phyloP scores from a whole-genome alignment of 2,329 filamentous ascomycete species.

The Fusarium armeniacum region DNA sequence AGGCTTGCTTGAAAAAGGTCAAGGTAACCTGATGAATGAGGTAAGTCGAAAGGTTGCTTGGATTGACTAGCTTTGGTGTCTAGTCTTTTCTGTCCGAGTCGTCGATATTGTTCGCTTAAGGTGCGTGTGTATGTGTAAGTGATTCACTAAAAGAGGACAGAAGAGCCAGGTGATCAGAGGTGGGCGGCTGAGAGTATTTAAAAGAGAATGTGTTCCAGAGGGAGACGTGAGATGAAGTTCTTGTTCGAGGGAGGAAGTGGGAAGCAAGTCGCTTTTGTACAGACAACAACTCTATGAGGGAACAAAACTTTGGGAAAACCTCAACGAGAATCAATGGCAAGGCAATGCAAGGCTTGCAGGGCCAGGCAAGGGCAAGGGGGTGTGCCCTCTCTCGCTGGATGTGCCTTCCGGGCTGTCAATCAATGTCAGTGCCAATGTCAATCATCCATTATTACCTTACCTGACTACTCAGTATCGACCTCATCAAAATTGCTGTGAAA shows the following conservation, averaged over 20 bases:
- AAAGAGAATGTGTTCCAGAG: constrained; percentile 37
- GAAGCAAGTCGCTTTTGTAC: constrained; percentile 48
- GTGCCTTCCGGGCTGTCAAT: constrained; percentile 20
- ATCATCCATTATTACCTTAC: constrained; percentile 30
- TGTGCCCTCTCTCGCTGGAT: constrained; percentile 6
- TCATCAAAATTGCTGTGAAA: constrained; percentile 44
- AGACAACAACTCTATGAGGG: constrained; percentile 24
- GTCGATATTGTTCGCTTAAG: constrained; percentile 38
- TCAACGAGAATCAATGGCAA: constrained; percentile 20
- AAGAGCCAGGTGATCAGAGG: constrained; percentile 2
- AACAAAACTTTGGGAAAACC: constrained; percentile 32
- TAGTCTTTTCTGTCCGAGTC: constrained; percentile 24
- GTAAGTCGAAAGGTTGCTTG: constrained; percentile 22
- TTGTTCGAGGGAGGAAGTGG: constrained; percentile 40
- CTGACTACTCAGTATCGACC: constrained; percentile 39
- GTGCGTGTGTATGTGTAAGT: constrained; percentile 40
- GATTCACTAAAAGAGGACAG: constrained; percentile 30
- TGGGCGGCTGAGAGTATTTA: constrained; percentile 25
- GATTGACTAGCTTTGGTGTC: constrained; percentile 23
- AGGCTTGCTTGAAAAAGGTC: constrained; percentile 23
- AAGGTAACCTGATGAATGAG: constrained; percentile 41
- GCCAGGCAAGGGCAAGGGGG: constrained; percentile 33
- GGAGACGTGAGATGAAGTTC: constrained; percentile 42
- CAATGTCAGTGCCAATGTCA: constrained; percentile 22
- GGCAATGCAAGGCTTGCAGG: constrained; percentile 28